phyloP scores from a whole-genome alignment of 108 stramenopile species.

The Nitzschia palea region DNA sequence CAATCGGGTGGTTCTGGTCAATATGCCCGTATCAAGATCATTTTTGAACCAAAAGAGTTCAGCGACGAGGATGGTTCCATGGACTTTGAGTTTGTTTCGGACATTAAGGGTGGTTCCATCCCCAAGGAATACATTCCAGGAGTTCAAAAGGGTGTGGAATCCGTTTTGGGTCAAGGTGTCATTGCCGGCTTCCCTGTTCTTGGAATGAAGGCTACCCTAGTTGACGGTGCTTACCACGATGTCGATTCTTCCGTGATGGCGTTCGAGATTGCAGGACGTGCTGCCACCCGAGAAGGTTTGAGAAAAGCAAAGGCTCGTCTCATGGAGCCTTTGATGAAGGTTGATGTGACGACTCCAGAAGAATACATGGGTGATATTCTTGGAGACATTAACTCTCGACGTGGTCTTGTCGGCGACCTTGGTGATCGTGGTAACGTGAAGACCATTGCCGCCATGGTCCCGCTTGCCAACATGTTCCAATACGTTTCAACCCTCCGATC shows the following conservation, averaged over 20 bases:
- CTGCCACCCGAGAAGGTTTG: conserved; percentile 92
- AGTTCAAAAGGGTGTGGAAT: conserved; percentile 97
- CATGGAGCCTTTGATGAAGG: conserved; percentile 98
- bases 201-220: conserved; percentile 92
- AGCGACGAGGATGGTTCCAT: conserved; percentile 81
- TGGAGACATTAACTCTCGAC: conserved; percentile 96
- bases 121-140: conserved; percentile 99
- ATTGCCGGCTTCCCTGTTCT: conserved; percentile 96
- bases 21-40: conserved; percentile 95
- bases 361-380: conserved; percentile 99
- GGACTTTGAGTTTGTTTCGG: conserved; percentile 94
- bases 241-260: conserved; percentile 92
- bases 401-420: conserved; percentile 93
- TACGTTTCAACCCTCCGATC: conserved; percentile 95
- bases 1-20: conserved; percentile 98
- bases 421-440: conserved; percentile 95
- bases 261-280: conserved; percentile 93
- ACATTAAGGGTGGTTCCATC: conserved; percentile 96
- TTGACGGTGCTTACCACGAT: conserved; percentile 90
- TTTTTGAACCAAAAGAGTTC: conserved; percentile 92
- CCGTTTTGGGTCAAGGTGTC: conserved; percentile 89
- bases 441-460: conserved; percentile 92
- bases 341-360: conserved; percentile 96
- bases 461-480: conserved; percentile 98
- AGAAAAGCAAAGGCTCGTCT: conserved; percentile 95